A percentile compares a stretch with the other conserved stretches of the same genome.
These are phyloP conservation scores for Escallonia herrerae DNA, from an alignment of 129 eudicot species.

Conservation along the genomic window DNA sequence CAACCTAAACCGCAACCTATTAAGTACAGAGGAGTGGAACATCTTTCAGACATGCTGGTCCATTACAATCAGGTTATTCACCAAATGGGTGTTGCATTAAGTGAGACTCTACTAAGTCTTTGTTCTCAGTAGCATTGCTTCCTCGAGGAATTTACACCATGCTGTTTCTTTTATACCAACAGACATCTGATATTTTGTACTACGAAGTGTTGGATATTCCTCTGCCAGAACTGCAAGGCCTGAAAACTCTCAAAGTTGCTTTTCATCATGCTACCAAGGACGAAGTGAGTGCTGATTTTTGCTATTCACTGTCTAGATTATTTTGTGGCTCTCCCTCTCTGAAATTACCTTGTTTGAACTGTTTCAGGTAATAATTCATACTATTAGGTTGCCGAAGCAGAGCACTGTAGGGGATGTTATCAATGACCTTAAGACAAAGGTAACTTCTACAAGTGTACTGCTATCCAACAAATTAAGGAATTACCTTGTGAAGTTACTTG, in stretches of 20 bases:
- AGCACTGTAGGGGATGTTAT: conserved; percentile 82
- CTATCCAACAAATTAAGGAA: background rate
- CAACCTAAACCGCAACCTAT: conserved; percentile 88
- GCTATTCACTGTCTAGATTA: background rate
- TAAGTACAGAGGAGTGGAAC: conserved; percentile 63
- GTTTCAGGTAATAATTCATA: conserved; percentile 60
- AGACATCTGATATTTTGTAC: conserved; percentile 77
- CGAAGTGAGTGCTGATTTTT: conserved; percentile 41
- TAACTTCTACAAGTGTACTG: conserved; percentile 8
- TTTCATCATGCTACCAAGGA: conserved; percentile 72
- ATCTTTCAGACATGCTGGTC: conserved; percentile 66
- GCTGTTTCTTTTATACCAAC: conserved; percentile 10
- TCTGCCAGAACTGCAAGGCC: conserved; percentile 75
- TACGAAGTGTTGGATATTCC: conserved; percentile 88
- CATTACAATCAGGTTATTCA: conserved; percentile 71
- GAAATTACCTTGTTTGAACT: conserved; percentile 9
- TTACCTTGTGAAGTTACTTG: background rate
- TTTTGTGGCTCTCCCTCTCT: conserved; percentile 3
- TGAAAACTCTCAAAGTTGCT: conserved; percentile 75
- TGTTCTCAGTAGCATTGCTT: background rate
- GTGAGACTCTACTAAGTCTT: background rate
- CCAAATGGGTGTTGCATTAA: background rate
- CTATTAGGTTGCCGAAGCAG: conserved; percentile 67
- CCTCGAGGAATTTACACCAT: conserved; percentile 6
- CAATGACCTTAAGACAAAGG: conserved; percentile 70